Percentiles rank a stretch among this genome's conserved stretches.
Evolutionary conservation across 768 basidiomycete genomes (phyloP).

Genomic region (Gymnopilus dilepis): DNA sequence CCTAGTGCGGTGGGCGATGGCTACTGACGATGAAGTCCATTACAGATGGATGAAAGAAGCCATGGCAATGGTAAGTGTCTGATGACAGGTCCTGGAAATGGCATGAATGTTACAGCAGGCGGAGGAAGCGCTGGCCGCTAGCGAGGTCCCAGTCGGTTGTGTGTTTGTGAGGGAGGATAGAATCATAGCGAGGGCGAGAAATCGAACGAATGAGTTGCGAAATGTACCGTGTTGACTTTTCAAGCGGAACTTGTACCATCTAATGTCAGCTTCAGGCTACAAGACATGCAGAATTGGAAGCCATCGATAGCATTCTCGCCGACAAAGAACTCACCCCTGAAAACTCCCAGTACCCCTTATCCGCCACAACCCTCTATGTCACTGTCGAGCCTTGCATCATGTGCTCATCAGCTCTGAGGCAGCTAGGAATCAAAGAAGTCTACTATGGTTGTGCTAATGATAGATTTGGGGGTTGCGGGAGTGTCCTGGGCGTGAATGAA

Average conservation of each 20-base stretch:
- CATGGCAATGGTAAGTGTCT: conserved; percentile 70
- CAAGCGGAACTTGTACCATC: conserved; percentile 6
- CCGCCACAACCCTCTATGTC: conserved; percentile 87
- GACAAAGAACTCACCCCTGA: conserved; percentile 61
- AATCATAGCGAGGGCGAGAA: conserved; percentile 86
- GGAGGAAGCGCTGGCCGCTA: conserved; percentile 80
- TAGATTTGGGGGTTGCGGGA: conserved; percentile 95
- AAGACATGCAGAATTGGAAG: conserved; percentile 96
- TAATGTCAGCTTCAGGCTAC: conserved; percentile 67
- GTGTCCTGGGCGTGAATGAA: conserved; percentile 87
- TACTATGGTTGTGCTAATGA: conserved; percentile 96
- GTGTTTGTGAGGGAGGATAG: conserved; percentile 84
- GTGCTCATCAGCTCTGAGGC: conserved; percentile 96
- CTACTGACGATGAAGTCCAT: conserved; percentile 36
- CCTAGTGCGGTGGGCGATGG: background rate
- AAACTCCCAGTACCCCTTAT: conserved; percentile 63
- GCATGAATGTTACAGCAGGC: conserved; percentile 45
- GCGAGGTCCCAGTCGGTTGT: conserved; percentile 97
- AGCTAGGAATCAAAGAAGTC: conserved; percentile 89
- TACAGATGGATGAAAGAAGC: conserved; percentile 83
- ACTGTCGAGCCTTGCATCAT: conserved; percentile 99
- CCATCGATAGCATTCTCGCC: conserved; percentile 86
- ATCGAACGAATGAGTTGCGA: conserved; percentile 91
- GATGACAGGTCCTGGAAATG: background rate
- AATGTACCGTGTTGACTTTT: conserved; percentile 61